A percentile compares a stretch with the other conserved stretches of the same genome.
Conservation (phyloP, 1,139 yeast genomes). For the Yamadazyma dendronema region DNA sequence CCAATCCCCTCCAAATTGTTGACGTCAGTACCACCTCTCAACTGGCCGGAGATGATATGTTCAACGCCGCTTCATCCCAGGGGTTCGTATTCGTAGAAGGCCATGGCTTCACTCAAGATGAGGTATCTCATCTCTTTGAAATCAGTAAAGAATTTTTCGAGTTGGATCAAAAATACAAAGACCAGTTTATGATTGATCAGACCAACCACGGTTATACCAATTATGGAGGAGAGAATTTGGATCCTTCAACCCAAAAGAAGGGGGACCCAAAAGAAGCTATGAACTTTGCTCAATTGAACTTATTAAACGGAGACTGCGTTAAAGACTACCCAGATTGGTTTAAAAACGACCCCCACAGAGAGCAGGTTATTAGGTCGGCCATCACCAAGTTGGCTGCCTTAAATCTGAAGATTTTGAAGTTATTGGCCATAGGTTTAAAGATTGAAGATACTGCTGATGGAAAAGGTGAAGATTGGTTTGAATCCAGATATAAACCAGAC, state of each 20-base stretch:
- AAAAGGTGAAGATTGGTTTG: slow-evolving; percentile 55
- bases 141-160: slow-evolving; percentile 58
- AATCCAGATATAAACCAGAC: slow-evolving; percentile 50
- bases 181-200: slow-evolving; percentile 43
- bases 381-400: slow-evolving; percentile 43
- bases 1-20: slow-evolving; percentile 48
- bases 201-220: slow-evolving; percentile 64
- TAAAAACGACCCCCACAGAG: slow-evolving; percentile 28
- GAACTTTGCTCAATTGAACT: slow-evolving; percentile 43
- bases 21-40: slow-evolving; percentile 51
- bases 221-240: slow-evolving; percentile 58
- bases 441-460: slow-evolving; percentile 42
- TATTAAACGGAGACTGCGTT: slow-evolving; percentile 34
- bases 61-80: slow-evolving; percentile 63
- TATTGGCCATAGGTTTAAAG: slow-evolving; percentile 60
- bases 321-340: slow-evolving; percentile 46
- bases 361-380: slow-evolving; percentile 29
- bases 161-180: slow-evolving; percentile 49
- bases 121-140: slow-evolving; percentile 53
- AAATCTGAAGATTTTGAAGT: slow-evolving; percentile 39
- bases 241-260: slow-evolving; percentile 41
- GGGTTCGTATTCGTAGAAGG: slow-evolving; percentile 77
- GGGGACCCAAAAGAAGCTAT: slow-evolving; percentile 66
- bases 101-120: slow-evolving; percentile 58
- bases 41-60: slow-evolving; percentile 48